Base-by-base conservation (phyloP, 306 rosid species). In the Prunus persica region DNA sequence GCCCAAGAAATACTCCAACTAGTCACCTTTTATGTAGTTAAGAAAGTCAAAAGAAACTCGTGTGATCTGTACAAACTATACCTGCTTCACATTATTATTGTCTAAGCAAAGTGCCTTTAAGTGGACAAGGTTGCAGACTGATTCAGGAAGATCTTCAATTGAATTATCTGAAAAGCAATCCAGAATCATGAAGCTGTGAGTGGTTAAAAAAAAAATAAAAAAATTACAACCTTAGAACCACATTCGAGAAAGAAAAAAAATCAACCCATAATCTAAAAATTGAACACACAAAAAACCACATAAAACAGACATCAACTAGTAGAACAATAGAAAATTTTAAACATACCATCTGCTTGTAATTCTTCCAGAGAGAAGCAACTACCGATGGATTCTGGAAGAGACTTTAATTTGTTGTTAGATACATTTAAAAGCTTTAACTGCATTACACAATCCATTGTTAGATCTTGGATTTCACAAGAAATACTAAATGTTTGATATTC, bases 361-460 rank as follows among this genome's bases (percentile, higher is more conserved):
- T 96, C 99, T 96, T 96, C 99, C 72, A 96, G 83, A 78, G 97
- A 96, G 86, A 87, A 89, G 84, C 97, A 96, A 86, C 93, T 87
- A 72, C 98, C 99, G 52, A 96, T 83, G 77, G 99, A 96, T 82
- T 96, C 98, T 25, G 99, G 99, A 67, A 96, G 93, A 78, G 86
- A 88, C 76, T 83, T 84, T 67, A 95, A 80, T 85, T 91, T 86
- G 91, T 95, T 95, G 45, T 83, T 92, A 27, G 99, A 88, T 79
- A 91, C 91, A 78, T 96, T 88, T 79, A 96, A 84, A 80, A 96
- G 83, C 85, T 80, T 67, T 69, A 96, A 80, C 99, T 96, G 97
- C 92, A 88, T 75, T 45, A 90, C 84, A 81, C 69, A 72, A 66
- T 52, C 5, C 24, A 62, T 58, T 14, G 70, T 79, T 69, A 82